A percentile compares a stretch with the other conserved stretches of the same genome.
Evolutionary conservation across 352 stramenopile species (phyloP).

Genomic region (Phytophthora cactorum): DNA sequence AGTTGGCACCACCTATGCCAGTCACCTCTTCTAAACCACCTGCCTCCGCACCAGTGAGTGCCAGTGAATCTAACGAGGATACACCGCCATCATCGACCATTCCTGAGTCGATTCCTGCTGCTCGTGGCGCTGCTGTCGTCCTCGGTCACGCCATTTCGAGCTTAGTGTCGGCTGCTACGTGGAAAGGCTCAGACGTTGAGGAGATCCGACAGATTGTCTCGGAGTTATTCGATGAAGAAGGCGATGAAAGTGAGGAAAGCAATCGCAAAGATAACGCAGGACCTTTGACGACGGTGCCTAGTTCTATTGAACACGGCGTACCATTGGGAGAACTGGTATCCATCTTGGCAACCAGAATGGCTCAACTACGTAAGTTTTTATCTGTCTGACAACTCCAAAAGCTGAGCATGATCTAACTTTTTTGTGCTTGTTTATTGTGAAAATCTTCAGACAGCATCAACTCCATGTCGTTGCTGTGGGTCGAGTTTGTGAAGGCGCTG

Average conservation of each 20-base stretch:
- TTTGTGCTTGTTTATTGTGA: conserved; percentile 20
- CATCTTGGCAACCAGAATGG: conserved; percentile 71
- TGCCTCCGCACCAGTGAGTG: background rate
- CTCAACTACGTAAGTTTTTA: conserved; percentile 56
- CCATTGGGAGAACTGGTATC: conserved; percentile 76
- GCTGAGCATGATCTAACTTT: background rate
- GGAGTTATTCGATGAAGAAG: conserved; percentile 60
- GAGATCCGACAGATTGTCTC: conserved; percentile 61
- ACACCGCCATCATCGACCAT: conserved; percentile 23
- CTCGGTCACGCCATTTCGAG: conserved; percentile 77
- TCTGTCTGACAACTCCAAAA: background rate
- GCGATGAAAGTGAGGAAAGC: conserved; percentile 16
- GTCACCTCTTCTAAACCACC: conserved; percentile 18
- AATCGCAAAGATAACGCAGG: conserved; percentile 5
- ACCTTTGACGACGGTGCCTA: conserved; percentile 19
- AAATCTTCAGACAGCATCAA: conserved; percentile 64
- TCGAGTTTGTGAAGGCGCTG: conserved; percentile 83
- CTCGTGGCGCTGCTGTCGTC: conserved; percentile 74
- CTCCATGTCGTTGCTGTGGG: conserved; percentile 80
- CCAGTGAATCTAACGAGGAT: conserved; percentile 4
- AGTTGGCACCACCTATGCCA: conserved; percentile 67
- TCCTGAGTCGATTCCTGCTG: conserved; percentile 65
- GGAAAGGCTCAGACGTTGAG: conserved; percentile 76
- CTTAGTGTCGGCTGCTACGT: conserved; percentile 71
- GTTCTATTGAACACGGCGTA: conserved; percentile 49